phyloP scores from a whole-genome alignment of 441 rosid species.

The Erodium texanum region DNA sequence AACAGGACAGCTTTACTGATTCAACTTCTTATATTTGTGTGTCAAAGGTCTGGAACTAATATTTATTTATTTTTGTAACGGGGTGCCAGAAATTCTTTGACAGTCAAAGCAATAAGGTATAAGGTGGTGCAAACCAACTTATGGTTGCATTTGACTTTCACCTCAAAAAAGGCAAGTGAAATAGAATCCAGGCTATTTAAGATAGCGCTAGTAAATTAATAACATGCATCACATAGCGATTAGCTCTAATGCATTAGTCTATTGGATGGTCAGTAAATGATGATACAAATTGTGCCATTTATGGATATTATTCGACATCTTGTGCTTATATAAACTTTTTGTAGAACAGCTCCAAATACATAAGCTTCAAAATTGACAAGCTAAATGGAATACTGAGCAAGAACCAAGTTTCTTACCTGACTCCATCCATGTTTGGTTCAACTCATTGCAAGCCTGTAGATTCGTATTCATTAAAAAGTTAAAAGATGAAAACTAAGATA shows the following conservation, averaged over 20 bases:
- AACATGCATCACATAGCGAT: constrained; percentile 5
- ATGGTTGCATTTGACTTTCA: not conserved
- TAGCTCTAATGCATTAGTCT: constrained; percentile 7
- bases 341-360: not conserved
- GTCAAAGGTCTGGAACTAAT: too few species aligned
- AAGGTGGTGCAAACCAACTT: too few species aligned
- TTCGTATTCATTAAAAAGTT: not conserved
- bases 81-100: too few species aligned
- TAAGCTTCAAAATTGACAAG: constrained; percentile 6
- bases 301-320: not conserved
- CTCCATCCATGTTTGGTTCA: constrained; percentile 93
- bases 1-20: too few species aligned
- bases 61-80: too few species aligned
- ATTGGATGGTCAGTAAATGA: constrained; percentile 1
- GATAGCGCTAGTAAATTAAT: constrained; percentile 5
- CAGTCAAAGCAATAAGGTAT: too few species aligned
- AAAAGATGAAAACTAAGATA: not conserved
- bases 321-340: not conserved
- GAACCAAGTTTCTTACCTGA: constrained; percentile 46
- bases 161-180: too few species aligned
- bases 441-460: constrained; percentile 78
- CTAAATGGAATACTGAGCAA: not conserved
- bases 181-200: too few species aligned
- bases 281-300: not conserved
- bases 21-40: too few species aligned